phyloP scores from a whole-genome alignment of 164 flowering plant genomes.

The Magnolia sinica region DNA sequence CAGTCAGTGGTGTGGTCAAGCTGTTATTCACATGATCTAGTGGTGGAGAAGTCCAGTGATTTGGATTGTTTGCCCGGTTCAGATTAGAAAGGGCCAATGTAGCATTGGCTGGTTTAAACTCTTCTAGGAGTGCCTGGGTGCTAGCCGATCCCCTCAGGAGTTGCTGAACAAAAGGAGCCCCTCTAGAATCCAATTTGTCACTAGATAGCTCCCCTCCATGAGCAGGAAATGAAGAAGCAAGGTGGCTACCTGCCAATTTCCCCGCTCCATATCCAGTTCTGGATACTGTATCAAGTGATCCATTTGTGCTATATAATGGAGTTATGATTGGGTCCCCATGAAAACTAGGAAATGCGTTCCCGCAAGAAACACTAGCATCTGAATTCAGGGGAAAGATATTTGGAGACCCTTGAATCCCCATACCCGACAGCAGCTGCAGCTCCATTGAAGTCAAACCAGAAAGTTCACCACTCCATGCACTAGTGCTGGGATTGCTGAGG shows the following conservation, averaged over 20 bases:
- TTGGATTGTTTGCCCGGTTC: slow-evolving; percentile 26
- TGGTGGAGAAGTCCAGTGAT: slow-evolving; percentile 36
- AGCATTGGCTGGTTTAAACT: slow-evolving; percentile 15
- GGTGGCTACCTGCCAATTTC: slow-evolving; percentile 13
- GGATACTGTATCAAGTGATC: slow-evolving; percentile 6
- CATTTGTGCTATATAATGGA: slow-evolving; percentile 10
- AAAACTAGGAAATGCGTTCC: slow-evolving; percentile 13
- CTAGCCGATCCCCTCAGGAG: slow-evolving; percentile 20
- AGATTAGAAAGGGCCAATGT: slow-evolving; percentile 15
- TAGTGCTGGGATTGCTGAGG: slow-evolving; percentile 25
- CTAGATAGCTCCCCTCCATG: slow-evolving; percentile 7
- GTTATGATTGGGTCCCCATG: slow-evolving; percentile 18
- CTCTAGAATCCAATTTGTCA: not conserved
- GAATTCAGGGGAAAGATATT: slow-evolving; percentile 17
- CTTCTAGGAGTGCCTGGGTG: slow-evolving; percentile 18
- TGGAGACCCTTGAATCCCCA: slow-evolving; percentile 18
- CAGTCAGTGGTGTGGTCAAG: slow-evolving; percentile 11
- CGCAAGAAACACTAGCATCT: slow-evolving; percentile 12
- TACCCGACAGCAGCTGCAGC: slow-evolving; percentile 29
- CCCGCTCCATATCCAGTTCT: slow-evolving; percentile 11
- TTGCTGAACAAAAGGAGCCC: slow-evolving; percentile 3
- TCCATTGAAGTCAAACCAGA: slow-evolving; percentile 40
- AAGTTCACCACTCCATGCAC: slow-evolving; percentile 32
- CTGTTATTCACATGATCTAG: slow-evolving; percentile 25
- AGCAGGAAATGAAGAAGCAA: slow-evolving; percentile 12